phyloP scores from a whole-genome alignment of 306 rosid genomes.

The Coriaria nepalensis region DNA sequence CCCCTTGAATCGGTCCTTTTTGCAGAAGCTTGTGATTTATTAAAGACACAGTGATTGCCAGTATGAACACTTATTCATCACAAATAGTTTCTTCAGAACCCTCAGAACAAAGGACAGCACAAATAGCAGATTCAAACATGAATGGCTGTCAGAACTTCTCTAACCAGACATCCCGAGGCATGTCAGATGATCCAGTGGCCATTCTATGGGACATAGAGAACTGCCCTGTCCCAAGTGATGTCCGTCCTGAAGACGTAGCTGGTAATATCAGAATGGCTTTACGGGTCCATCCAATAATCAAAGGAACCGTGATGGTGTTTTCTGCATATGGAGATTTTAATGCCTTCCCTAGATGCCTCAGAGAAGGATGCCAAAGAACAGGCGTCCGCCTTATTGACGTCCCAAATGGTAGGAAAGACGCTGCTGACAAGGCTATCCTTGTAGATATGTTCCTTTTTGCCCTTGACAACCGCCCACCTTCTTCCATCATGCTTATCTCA shows the following conservation, averaged over 20 bases:
- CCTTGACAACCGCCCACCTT: slow-evolving; percentile 95
- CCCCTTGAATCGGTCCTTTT: too few species aligned
- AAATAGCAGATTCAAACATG: slow-evolving; percentile 34
- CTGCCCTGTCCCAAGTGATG: slow-evolving; percentile 91
- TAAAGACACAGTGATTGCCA: slow-evolving; percentile 29
- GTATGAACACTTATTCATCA: slow-evolving; percentile 25
- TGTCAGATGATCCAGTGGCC: slow-evolving; percentile 66
- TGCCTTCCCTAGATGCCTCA: slow-evolving; percentile 75
- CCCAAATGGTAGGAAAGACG: slow-evolving; percentile 96
- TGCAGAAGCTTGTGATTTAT: too few species aligned
- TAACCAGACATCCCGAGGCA: slow-evolving; percentile 36
- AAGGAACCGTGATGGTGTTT: slow-evolving; percentile 75
- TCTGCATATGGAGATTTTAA: slow-evolving; percentile 93
- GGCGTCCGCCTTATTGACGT: slow-evolving; percentile 90
- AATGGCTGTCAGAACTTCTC: slow-evolving; percentile 33
- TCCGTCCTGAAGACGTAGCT: slow-evolving; percentile 88
- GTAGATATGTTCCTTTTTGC: slow-evolving; percentile 98
- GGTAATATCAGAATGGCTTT: slow-evolving; percentile 94
- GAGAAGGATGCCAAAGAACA: slow-evolving; percentile 97
- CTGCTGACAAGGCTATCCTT: slow-evolving; percentile 96
- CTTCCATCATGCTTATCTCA: slow-evolving; percentile 84
- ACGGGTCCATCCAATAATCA: slow-evolving; percentile 73
- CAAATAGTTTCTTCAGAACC: slow-evolving; percentile 23
- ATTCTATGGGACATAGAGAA: slow-evolving; percentile 96
- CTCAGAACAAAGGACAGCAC: slow-evolving; percentile 42